phyloP scores from a whole-genome alignment of 108 stramenopile species.

The Cylindrotheca closterium region DNA sequence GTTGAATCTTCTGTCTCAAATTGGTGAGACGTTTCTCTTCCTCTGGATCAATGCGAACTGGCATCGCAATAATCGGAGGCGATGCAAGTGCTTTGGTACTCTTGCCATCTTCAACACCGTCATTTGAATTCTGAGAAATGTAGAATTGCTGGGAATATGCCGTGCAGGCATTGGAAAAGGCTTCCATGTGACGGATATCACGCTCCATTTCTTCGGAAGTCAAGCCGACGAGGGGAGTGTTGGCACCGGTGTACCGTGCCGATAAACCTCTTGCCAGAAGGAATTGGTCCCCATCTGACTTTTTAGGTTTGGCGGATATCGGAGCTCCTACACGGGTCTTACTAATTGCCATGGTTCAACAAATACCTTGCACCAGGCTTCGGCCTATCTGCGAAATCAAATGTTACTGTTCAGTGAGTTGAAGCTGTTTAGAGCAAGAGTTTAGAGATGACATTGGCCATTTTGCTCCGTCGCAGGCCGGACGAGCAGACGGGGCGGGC shows the following conservation, averaged over 20 bases:
- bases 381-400: too few species aligned
- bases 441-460: too few species aligned
- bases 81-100: not conserved
- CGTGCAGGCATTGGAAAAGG: constrained; percentile 65
- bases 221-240: constrained; percentile 32
- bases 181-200: constrained; percentile 85
- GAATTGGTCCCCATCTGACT: constrained; percentile 13
- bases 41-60: constrained; percentile 87
- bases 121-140: constrained; percentile 48
- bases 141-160: constrained; percentile 77
- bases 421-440: too few species aligned
- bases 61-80: constrained; percentile 48
- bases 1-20: constrained; percentile 72
- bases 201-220: constrained; percentile 63
- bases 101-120: not conserved
- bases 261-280: constrained; percentile 76
- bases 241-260: constrained; percentile 61
- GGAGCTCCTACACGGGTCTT: constrained; percentile 21
- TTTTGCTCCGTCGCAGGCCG: too few species aligned
- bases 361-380: too few species aligned
- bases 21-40: constrained; percentile 76
- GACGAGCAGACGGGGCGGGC: too few species aligned
- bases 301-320: constrained; percentile 13
- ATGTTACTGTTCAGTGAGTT: too few species aligned
- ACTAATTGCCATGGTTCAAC: constrained; percentile 19